A percentile compares a stretch with the other conserved stretches of the same genome.
Conservation (phyloP, 2,329 filamentous ascomycete species). For the Endocalyx cinctus region DNA sequence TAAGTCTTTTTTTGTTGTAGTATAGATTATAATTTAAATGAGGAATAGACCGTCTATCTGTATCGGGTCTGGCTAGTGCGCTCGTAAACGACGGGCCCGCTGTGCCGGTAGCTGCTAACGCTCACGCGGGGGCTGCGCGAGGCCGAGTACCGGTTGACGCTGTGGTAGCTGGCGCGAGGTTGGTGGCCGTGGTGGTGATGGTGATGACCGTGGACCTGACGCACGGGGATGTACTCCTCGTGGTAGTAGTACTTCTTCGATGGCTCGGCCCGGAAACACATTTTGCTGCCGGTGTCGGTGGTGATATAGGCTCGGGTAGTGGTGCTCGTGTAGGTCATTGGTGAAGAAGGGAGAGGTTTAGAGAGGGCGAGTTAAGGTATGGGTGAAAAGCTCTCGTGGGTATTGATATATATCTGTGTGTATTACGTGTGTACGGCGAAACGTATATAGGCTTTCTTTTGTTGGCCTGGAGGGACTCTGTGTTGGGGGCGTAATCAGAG, state of each 20-base stretch:
- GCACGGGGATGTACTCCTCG: slow-evolving; percentile 47
- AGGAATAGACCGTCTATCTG: slow-evolving; percentile 13
- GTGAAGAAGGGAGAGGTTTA: slow-evolving; percentile 1
- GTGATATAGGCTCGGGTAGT: slow-evolving; percentile 9
- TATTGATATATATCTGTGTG: too few relatives aligned
- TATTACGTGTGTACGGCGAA: too few relatives aligned
- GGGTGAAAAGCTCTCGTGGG: too few relatives aligned
- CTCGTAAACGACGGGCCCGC: slow-evolving; percentile 36
- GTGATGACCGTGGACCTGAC: slow-evolving; percentile 29
- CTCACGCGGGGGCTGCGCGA: slow-evolving; percentile 38
- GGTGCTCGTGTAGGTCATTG: slow-evolving; percentile 11
- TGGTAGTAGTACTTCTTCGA: slow-evolving; percentile 50
- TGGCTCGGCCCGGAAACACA: slow-evolving; percentile 47
- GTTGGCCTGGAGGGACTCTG: too few relatives aligned
- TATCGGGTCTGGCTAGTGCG: slow-evolving; percentile 32
- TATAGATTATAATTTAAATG: too few relatives aligned
- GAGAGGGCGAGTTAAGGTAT: neutral
- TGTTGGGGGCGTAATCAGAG: too few relatives aligned
- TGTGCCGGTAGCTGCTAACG: slow-evolving; percentile 29
- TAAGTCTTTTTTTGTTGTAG: too few relatives aligned
- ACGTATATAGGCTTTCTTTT: too few relatives aligned
- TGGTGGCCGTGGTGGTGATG: slow-evolving; percentile 28
- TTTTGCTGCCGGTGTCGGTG: slow-evolving; percentile 32
- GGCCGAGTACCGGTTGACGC: slow-evolving; percentile 14
- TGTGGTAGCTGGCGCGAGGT: slow-evolving; percentile 30